Conservation (phyloP, 345 rosid species). For the Brassica juncea region DNA sequence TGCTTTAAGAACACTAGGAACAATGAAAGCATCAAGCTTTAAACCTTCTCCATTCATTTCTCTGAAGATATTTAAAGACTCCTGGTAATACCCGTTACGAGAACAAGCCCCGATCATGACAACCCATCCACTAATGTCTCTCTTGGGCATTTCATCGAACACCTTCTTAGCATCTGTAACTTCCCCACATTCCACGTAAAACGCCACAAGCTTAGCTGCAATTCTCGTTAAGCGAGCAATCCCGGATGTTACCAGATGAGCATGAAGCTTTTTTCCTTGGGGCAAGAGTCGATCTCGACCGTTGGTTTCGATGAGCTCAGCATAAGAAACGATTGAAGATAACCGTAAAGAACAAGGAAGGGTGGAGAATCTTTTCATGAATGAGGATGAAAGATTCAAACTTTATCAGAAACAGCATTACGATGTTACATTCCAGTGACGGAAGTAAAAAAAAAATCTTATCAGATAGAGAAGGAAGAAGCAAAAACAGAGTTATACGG, state of each 20-base stretch:
- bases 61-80: slow-evolving; percentile 46
- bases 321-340: slow-evolving; percentile 40
- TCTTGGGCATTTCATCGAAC: slow-evolving; percentile 70
- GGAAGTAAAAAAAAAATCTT: background rate
- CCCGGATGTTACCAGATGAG: slow-evolving; percentile 55
- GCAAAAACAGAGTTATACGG: background rate
- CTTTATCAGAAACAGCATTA: slow-evolving; percentile 14
- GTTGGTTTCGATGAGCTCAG: slow-evolving; percentile 42
- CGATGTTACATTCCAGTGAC: background rate
- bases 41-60: slow-evolving; percentile 57
- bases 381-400: background rate
- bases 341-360: slow-evolving; percentile 40
- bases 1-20: slow-evolving; percentile 78
- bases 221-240: slow-evolving; percentile 38
- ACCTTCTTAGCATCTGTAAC: slow-evolving; percentile 52
- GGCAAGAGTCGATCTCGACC: slow-evolving; percentile 43
- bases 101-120: slow-evolving; percentile 58
- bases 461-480: slow-evolving; percentile 10
- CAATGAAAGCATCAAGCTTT: slow-evolving; percentile 51
- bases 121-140: slow-evolving; percentile 53
- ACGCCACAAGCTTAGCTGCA: slow-evolving; percentile 49
- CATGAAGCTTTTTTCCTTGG: slow-evolving; percentile 57
- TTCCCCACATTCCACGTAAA: slow-evolving; percentile 42
- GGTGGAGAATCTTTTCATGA: slow-evolving; percentile 17
- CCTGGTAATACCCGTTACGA: slow-evolving; percentile 56